Percentiles rank a stretch among this genome's conserved stretches.
phyloP scores from a whole-genome alignment of 1,284 basidiomycete genomes.

The Dichomitus squalens region DNA sequence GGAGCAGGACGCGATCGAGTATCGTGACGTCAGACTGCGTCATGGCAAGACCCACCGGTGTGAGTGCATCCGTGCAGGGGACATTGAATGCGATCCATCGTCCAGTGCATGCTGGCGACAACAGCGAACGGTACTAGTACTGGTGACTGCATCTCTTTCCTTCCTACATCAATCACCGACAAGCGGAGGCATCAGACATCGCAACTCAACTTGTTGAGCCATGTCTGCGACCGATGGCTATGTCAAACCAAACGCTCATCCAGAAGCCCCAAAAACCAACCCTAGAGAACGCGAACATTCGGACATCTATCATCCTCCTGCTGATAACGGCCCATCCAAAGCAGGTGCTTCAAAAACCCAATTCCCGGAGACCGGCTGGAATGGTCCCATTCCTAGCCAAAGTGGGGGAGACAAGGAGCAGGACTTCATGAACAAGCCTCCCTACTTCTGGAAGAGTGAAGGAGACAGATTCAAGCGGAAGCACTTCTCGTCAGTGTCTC shows the following conservation, averaged over 20 bases:
- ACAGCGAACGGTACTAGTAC: too few relatives aligned
- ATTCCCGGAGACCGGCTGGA: constrained; percentile 36
- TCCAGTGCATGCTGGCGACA: too few relatives aligned
- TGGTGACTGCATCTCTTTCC: too few relatives aligned
- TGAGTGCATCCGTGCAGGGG: too few relatives aligned
- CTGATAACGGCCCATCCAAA: too few relatives aligned
- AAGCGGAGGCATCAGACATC: too few relatives aligned
- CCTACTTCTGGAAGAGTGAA: constrained; percentile 34
- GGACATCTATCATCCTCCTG: constrained; percentile 29
- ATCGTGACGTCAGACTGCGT: constrained; percentile 19
- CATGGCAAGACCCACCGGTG: too few relatives aligned
- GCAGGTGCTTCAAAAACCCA: background rate
- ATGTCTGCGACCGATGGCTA: too few relatives aligned
- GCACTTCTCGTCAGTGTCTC: constrained; percentile 29
- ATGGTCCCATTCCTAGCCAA: constrained; percentile 30
- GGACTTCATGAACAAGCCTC: constrained; percentile 36
- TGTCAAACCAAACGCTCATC: constrained; percentile 3
- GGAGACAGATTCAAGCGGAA: constrained; percentile 32
- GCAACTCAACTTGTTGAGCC: too few relatives aligned
- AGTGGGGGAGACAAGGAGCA: constrained; percentile 31
- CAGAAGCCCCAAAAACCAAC: constrained; percentile 1
- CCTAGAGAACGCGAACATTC: constrained; percentile 17
- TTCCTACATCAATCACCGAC: too few relatives aligned
- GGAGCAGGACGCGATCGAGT: too few relatives aligned
- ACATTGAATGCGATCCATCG: too few relatives aligned